phyloP scores from a whole-genome alignment of 2,329 filamentous ascomycete species.

The Xylariaceae sp. region DNA sequence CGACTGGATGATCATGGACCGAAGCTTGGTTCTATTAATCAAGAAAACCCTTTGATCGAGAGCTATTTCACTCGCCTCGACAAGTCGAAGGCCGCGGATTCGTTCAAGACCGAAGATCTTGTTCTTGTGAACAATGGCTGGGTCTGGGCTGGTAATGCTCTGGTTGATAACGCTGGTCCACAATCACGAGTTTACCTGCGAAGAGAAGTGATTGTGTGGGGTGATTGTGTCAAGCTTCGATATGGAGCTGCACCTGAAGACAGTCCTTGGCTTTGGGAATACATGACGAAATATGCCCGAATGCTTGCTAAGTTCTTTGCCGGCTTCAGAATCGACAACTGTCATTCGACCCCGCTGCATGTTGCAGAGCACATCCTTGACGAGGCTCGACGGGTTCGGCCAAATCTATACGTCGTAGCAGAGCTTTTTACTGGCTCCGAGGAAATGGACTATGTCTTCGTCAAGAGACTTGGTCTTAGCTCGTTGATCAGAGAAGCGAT shows the following conservation, averaged over 20 bases:
- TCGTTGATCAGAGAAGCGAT: conserved; percentile 94
- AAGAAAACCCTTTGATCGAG: conserved; percentile 80
- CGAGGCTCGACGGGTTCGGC: conserved; percentile 82
- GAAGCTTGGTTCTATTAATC: conserved; percentile 74
- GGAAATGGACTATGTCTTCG: conserved; percentile 93
- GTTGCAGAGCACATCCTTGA: conserved; percentile 95
- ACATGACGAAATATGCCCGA: conserved; percentile 90
- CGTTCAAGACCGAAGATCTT: conserved; percentile 72
- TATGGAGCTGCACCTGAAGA: conserved; percentile 80
- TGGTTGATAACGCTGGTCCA: conserved; percentile 89
- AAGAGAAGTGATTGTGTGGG: conserved; percentile 96
- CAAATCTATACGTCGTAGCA: conserved; percentile 86
- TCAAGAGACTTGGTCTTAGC: conserved; percentile 86
- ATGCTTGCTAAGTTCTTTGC: conserved; percentile 93
- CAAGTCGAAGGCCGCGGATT: conserved; percentile 70
- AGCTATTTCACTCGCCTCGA: conserved; percentile 92
- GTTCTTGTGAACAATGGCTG: conserved; percentile 94
- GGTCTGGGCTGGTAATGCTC: conserved; percentile 96
- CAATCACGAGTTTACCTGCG: conserved; percentile 90
- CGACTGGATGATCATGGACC: conserved; percentile 91
- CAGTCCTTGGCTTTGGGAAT: conserved; percentile 91
- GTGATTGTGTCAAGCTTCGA: conserved; percentile 94
- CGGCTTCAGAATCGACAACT: conserved; percentile 96
- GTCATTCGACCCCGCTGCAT: conserved; percentile 90
- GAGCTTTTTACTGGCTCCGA: conserved; percentile 96